phyloP scores from a whole-genome alignment of 1,139 yeast species.

The Yamadazyma oceani region DNA sequence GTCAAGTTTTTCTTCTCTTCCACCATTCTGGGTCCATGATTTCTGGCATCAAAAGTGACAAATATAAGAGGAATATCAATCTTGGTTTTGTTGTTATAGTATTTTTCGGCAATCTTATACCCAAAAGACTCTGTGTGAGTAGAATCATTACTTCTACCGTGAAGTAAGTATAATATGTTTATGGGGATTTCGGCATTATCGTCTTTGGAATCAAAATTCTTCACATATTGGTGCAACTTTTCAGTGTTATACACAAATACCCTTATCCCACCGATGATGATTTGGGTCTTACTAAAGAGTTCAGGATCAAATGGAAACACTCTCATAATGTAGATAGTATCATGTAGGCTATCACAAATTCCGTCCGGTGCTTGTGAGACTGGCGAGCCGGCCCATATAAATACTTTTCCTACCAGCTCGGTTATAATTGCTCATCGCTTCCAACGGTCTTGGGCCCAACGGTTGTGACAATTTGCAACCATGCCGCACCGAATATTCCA shows the following conservation, averaged over 20 bases:
- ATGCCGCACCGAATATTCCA: too few species aligned
- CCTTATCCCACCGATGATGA: conserved; percentile 33
- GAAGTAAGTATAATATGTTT: conserved; percentile 41
- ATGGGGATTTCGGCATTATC: conserved; percentile 27
- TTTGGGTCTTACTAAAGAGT: conserved; percentile 23
- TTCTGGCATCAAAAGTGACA: conserved; percentile 57
- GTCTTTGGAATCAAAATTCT: conserved; percentile 9
- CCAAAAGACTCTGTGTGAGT: conserved; percentile 34
- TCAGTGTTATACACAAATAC: conserved; percentile 36
- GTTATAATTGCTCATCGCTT: too few species aligned
- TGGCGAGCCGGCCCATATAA: too few species aligned
- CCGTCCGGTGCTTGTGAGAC: too few species aligned
- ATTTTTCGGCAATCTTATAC: conserved; percentile 26
- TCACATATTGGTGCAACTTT: conserved; percentile 26
- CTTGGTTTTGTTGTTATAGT: conserved; percentile 19
- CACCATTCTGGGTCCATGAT: conserved; percentile 56
- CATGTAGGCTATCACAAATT: not conserved
- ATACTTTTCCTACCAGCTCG: too few species aligned
- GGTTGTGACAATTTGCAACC: too few species aligned
- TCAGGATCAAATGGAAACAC: conserved; percentile 19
- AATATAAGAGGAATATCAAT: conserved; percentile 38
- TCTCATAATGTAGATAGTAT: not conserved
- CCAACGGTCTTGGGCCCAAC: too few species aligned
- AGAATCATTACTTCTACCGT: conserved; percentile 34
- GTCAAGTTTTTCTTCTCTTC: conserved; percentile 34